Evolutionary conservation across 1,284 basidiomycete species (phyloP), one percentile per base, ranked within the genome.

Genomic region (Fomitopsis palustris): DNA sequence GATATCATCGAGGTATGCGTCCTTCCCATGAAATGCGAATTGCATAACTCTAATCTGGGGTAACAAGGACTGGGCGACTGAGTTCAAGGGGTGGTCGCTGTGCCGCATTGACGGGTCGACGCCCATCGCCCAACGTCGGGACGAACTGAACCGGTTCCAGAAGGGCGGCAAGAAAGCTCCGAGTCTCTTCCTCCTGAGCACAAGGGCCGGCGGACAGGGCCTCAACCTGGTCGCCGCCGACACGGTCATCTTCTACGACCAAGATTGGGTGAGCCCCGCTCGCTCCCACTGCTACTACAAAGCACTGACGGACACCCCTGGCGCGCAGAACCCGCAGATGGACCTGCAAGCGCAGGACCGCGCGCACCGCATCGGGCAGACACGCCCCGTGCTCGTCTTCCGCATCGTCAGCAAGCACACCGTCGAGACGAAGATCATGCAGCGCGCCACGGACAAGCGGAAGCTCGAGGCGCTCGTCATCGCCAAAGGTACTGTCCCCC

Each of bases 331-430:
- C 69, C 96, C 96, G 0, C 94, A 96, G 77, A 95, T 96, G 88
- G 96, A 99, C 65, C 79, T 95, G 4, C 96, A 99, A 74, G 96
- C 96, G 0, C 94, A 96, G 72, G 96, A 97, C 69, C 85, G 96
- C 35, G 96, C 94, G 0, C 96, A 98, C 73, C 87, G 96, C 7
- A 98, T 98, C 60, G 96, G 96, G 2, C 96, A 98, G 75, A 96
- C 87, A 19, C 88, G 81, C 64, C 92, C 93, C 1, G 92, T 96
- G 56, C 80, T 96, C 51, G 86, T 97, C 58, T 97, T 95, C 78
- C 84, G 95, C 38, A 81, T 98, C 0, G 87, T 97, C 35, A 90
- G 85, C 35, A 87, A 87, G 1, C 90, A 95, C 74, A 97, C 95
- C 0, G 83, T 98, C 63, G 96, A 98, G 77, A 91, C 90, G 47